Conservation (phyloP, 2,329 filamentous ascomycete genomes). For the Rhinocladiella mackenziei region DNA sequence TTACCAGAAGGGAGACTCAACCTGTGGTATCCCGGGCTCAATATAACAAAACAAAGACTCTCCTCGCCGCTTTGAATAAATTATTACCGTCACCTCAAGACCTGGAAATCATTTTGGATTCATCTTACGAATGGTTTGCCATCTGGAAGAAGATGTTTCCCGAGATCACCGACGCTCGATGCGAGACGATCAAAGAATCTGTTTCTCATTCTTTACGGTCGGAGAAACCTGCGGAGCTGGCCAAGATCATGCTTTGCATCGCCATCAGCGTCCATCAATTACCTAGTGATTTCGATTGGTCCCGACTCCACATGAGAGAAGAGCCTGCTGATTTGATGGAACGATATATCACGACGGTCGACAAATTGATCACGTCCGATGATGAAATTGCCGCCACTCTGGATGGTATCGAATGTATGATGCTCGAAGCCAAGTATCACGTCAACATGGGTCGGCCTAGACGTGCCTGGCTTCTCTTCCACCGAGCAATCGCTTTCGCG, state of each 20-base stretch:
- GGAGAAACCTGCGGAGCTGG: conserved; percentile 38
- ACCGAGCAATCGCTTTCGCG: conserved; percentile 50
- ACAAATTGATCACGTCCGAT: conserved; percentile 47
- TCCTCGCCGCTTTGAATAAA: conserved; percentile 32
- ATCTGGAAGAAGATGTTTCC: conserved; percentile 37
- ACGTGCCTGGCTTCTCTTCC: conserved; percentile 51
- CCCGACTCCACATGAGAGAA: conserved; percentile 37
- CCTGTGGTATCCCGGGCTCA: conserved; percentile 29
- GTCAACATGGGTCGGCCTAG: conserved; percentile 54
- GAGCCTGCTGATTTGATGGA: conserved; percentile 44
- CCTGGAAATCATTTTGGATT: conserved; percentile 34
- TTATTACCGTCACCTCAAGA: conserved; percentile 37
- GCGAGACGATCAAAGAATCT: conserved; percentile 33
- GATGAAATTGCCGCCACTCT: conserved; percentile 50
- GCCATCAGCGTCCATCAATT: conserved; percentile 43
- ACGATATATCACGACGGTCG: conserved; percentile 45
- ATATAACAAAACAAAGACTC: conserved; percentile 30
- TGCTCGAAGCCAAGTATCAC: conserved; percentile 51
- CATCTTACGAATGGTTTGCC: conserved; percentile 33
- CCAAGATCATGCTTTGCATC: conserved; percentile 44
- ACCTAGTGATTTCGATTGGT: conserved; percentile 39
- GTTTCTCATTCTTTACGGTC: conserved; percentile 38
- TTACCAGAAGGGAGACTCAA: conserved; percentile 33
- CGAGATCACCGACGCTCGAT: conserved; percentile 31
- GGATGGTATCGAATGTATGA: conserved; percentile 52